phyloP scores from a whole-genome alignment of 2,329 filamentous ascomycete genomes.

The Cyphellophora attinorum region DNA sequence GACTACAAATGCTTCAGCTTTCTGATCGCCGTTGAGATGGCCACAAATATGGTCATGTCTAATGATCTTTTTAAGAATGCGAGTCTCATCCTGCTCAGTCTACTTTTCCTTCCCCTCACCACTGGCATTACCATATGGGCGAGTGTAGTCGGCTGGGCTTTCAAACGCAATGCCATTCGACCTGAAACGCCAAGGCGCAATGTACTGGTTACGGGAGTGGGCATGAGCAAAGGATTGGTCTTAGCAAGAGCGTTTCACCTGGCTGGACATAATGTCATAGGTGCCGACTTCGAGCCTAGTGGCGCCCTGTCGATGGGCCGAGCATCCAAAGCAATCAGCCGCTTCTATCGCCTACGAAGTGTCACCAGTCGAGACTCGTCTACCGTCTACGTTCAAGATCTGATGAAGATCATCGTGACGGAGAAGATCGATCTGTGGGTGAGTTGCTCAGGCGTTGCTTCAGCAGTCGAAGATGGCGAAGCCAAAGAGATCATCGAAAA shows the following conservation, averaged over 20 bases:
- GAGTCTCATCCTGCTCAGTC: slow-evolving; percentile 30
- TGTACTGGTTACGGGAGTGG: slow-evolving; percentile 62
- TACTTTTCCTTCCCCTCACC: slow-evolving; percentile 40
- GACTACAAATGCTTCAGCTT: no score
- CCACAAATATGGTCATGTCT: background rate
- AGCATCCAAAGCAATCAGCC: slow-evolving; percentile 47
- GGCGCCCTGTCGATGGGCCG: slow-evolving; percentile 44
- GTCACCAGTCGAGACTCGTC: slow-evolving; percentile 22
- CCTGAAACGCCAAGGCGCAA: slow-evolving; percentile 39
- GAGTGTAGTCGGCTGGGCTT: slow-evolving; percentile 23
- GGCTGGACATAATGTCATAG: slow-evolving; percentile 60
- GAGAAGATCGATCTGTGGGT: slow-evolving; percentile 65
- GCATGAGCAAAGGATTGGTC: slow-evolving; percentile 60
- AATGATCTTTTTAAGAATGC: slow-evolving; percentile 28
- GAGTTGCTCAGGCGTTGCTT: slow-evolving; percentile 59
- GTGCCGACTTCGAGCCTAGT: slow-evolving; percentile 52
- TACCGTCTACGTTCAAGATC: slow-evolving; percentile 44
- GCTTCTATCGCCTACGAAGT: slow-evolving; percentile 43
- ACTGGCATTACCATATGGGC: slow-evolving; percentile 33
- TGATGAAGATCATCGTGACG: slow-evolving; percentile 49
- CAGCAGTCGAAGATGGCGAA: slow-evolving; percentile 56
- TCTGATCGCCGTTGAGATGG: background rate
- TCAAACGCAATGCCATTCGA: slow-evolving; percentile 19
- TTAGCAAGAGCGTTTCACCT: slow-evolving; percentile 57
- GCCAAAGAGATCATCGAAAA: slow-evolving; percentile 53